Evolutionary conservation across 768 basidiomycete genomes (phyloP).

Genomic region (Xanthoconium purpureum): DNA sequence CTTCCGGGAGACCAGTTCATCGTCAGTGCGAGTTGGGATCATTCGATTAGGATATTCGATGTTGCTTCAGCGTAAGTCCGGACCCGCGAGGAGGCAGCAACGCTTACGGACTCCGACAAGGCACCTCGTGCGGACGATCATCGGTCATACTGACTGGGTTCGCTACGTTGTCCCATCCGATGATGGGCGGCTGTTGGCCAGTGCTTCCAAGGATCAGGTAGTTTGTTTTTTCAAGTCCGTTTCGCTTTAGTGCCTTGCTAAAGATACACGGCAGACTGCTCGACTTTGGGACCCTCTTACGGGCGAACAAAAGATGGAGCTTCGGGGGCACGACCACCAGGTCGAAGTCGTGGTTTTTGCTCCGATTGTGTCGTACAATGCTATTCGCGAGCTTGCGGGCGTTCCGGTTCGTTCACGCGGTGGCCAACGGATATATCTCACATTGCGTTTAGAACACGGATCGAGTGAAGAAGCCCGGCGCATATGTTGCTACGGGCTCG

Average conservation of each 20-base stretch:
- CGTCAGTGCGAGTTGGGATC: conserved; percentile 84
- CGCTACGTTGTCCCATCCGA: conserved; percentile 60
- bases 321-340: conserved; percentile 85
- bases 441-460: conserved; percentile 45
- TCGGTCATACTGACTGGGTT: conserved; percentile 84
- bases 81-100: not conserved
- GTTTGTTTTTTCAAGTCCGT: conserved; percentile 16
- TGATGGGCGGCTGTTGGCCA: conserved; percentile 73
- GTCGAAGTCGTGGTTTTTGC: conserved; percentile 82
- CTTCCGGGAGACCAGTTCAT: conserved; percentile 81
- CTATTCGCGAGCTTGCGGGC: conserved; percentile 75
- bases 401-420: conserved; percentile 50
- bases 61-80: conserved; percentile 74
- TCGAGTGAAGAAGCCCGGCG: conserved; percentile 44
- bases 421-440: conserved; percentile 1
- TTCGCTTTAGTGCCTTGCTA: not conserved
- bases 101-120: conserved; percentile 36
- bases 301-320: conserved; percentile 76
- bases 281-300: conserved; percentile 70
- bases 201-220: conserved; percentile 87
- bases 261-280: conserved; percentile 52
- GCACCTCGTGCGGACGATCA: conserved; percentile 71
- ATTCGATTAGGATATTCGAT: conserved; percentile 83
- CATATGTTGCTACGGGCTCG: conserved; percentile 77
- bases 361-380: conserved; percentile 67